These are phyloP conservation scores for Stemphylium vesicarium DNA, from an alignment of 2,329 filamentous ascomycete genomes.

Conservation along the genomic window DNA sequence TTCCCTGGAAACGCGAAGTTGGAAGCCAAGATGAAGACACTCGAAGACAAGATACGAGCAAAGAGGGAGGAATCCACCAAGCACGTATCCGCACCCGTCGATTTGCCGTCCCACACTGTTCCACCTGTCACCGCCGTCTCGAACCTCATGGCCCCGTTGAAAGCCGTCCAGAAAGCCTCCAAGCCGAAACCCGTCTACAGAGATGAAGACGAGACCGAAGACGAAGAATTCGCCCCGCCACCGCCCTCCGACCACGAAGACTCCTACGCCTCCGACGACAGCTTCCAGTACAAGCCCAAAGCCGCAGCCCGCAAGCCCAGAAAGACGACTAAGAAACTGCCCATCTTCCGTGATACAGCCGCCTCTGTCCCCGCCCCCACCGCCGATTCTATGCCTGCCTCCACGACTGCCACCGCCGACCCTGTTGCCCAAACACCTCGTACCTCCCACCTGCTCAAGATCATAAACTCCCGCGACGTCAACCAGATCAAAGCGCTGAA, in stretches of 20 bases:
- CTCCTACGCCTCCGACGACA: conserved; percentile 47
- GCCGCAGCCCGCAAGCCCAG: conserved; percentile 41
- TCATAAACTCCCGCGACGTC: conserved; percentile 76
- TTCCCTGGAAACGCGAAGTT: conserved; percentile 86
- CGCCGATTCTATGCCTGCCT: background rate
- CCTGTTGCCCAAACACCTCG: conserved; percentile 57
- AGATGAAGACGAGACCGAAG: conserved; percentile 36
- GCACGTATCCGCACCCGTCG: conserved; percentile 20
- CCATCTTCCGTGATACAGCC: conserved; percentile 46
- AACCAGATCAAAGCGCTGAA: conserved; percentile 69
- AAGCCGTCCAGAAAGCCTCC: conserved; percentile 23
- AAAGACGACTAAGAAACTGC: conserved; percentile 42
- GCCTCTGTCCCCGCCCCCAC: background rate
- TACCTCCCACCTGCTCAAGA: conserved; percentile 68
- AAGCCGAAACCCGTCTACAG: conserved; percentile 23
- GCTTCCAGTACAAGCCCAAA: conserved; percentile 43
- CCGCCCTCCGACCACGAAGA: conserved; percentile 47
- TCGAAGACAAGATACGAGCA: conserved; percentile 59
- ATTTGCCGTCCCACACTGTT: conserved; percentile 21
- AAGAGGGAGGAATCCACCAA: conserved; percentile 44
- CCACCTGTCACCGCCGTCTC: conserved; percentile 22
- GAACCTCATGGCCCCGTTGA: conserved; percentile 47
- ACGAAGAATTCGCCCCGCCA: conserved; percentile 53
- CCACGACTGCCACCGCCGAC: background rate
- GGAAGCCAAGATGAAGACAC: conserved; percentile 60